Evolutionary conservation across 441 rosid species (phyloP), one percentile per base, ranked within the genome.

Genomic region (Jatropha podagrica): DNA sequence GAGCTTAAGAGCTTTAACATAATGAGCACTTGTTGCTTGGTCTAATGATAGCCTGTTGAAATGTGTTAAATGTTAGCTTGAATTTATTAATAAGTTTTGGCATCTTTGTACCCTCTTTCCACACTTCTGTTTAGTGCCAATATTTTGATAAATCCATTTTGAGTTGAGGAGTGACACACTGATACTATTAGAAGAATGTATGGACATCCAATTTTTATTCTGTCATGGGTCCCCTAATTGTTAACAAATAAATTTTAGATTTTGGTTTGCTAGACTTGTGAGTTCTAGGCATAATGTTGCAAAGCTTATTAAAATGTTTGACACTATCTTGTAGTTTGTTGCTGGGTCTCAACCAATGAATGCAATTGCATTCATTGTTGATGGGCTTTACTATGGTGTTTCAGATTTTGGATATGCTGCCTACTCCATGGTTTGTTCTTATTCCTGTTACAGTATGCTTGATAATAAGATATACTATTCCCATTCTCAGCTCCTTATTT

Each of bases 281-380:
- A 62, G 10, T 26, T 63, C 37, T 63, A 52, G 54, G 32, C 61
- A 68, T 27, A 60, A 72, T 64, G 56, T 60, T 42, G 61, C 44
- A 23, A 17, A 54, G 52, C 78, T 13, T 72, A 67, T 61, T 54
- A 71, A 69, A 60, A 20, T 5, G n/a, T 7, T n/a, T 77, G 68
- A 80, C 66, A 13, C 68, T 72, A 48, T 70, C 26, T 77, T 83
- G 79, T 89, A 96, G 99, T 96, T 96, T 80, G 96, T 96, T 77
- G 98, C 98, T 69, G 93, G 95, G 80, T 87, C 99, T 67, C 99
- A 92, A 78, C 98, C 99, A 44, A 82, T 96, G 78, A 96, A 96
- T 80, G 97, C 98, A 60, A 71, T 92, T 37, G 99, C 99, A 18
- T 96, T 96, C 67, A 92, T 96, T 75, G 75, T 92, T 40, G 99